Conservation (phyloP, 768 basidiomycete species). For the Lentinula aciculospora region DNA sequence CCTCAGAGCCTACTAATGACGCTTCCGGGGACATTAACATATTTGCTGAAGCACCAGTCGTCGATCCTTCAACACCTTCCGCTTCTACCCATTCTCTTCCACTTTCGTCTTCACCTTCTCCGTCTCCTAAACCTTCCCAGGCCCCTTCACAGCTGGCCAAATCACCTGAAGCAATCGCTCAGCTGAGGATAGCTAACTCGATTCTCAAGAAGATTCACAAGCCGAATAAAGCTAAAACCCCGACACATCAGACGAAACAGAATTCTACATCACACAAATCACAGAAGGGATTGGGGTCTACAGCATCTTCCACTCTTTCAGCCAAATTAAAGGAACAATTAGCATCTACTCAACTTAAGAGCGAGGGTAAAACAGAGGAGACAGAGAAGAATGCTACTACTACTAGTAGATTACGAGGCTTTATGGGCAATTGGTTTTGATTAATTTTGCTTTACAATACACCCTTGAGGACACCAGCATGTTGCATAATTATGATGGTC, state of each 20-base stretch:
- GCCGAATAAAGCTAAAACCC: neutral
- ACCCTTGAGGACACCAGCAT: too few species aligned
- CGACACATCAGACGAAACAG: neutral
- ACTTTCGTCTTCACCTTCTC: neutral
- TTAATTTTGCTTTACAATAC: too few species aligned
- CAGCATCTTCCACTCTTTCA: neutral
- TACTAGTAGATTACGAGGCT: neutral
- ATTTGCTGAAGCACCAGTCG: neutral
- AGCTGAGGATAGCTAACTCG: neutral
- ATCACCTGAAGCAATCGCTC: neutral
- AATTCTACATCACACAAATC: neutral
- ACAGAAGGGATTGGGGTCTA: neutral
- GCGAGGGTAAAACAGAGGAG: neutral
- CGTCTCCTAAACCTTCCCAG: neutral
- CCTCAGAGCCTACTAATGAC: neutral
- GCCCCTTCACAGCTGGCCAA: neutral
- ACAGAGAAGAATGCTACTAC: neutral
- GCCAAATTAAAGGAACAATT: neutral
- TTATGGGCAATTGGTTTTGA: slow-evolving; percentile 4
- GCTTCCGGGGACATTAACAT: neutral
- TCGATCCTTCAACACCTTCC: neutral
- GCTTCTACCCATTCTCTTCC: neutral
- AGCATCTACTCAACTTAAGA: too few species aligned
- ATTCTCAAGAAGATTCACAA: neutral
- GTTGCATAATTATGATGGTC: too few species aligned